Base-by-base conservation (phyloP, 768 basidiomycete genomes). In the Agaricus bisporus region DNA sequence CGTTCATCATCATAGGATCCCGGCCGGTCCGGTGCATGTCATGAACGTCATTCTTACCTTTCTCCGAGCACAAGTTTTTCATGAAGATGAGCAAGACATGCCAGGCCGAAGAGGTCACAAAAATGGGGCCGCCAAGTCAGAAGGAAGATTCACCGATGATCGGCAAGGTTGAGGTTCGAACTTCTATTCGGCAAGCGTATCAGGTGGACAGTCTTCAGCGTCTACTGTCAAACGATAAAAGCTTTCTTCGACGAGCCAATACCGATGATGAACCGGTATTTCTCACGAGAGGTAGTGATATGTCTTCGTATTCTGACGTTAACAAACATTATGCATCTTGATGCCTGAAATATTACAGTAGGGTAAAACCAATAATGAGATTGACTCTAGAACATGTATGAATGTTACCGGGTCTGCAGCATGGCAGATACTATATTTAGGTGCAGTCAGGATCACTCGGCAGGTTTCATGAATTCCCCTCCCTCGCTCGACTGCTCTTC, bases 401-500 rank as follows among this genome's bases (percentile, higher is more conserved):
- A n/a, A n/a, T n/a, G 12, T 39, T 39, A 39, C 38, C 38, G 38
- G 38, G 11, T n/a, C 15, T 5, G 12, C 14, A 17, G 17, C 17
- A n/a, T 39, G 10, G 17, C 32, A 6, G 44, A 29, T 22, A 28
- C 26, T 26, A 12, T 22, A 29, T 14, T 12, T n/a, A 43, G 28
- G 38, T 2, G 10, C 1, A 14, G 12, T 14, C 38, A 39, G 38
- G n/a, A 11, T 41, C 4, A n/a, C 22, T 18, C 22, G 22, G 26
- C 41, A 12, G 1, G 9, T 11, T 35, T 38, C 44, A 62, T 15
- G 44, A 17, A 9, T 55, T 57, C 49, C 57, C 58, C 36, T 71
- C 70, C 41, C 72, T 58, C 11, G 68, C 70, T 12, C 85, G 73
- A 66, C 83, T 88, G 46, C 63, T 75, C 73, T 78, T 85, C 22